Base-by-base conservation (phyloP, 768 basidiomycete genomes). In the Pulveroboletus ravenelii region DNA sequence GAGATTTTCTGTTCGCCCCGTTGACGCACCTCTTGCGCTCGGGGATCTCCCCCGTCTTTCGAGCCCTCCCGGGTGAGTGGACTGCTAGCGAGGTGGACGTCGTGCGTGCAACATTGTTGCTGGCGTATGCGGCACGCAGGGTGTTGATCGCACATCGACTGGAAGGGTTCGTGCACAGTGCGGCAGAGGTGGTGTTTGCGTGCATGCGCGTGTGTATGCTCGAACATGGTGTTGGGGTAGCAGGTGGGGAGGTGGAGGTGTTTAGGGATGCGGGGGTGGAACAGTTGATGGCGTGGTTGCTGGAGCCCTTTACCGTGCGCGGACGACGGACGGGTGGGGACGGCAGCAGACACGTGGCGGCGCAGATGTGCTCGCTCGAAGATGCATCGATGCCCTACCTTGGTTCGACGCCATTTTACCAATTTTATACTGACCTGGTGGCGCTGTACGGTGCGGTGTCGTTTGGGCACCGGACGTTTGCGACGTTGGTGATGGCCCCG, bases 201-300 rank as follows among this genome's bases (percentile, higher is more conserved):
- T 87, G 92, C 55, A 94, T 96, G 90, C 90, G 89, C 56, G 81
- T 96, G 14, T 93, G 92, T 69, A 94, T 96, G 93, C 80, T 98
- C 27, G 94, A 98, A 65, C 89, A 95, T 62, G 90, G 80, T 1
- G 65, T 60, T 5, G 63, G 67, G 56, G 38, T 60, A 58, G 50
- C 64, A 55, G 32, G 54, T 43, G 9, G 34, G 12, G 71, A 68
- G 13, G 73, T 76, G 49, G 80, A 93, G 57, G 84, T 96, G 2
- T 98, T 90, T 69, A 75, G 92, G n/a, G 90, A 96, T 67, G 56
- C 55, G 2, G 61, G 75, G 6, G 84, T 96, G 2, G 74, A 71
- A 23, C 69, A 59, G 5, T 65, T 84, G 38, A 85, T 94, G 81
- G 62, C 68, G 0, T 71, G 73, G 30, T 64, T 94, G 3, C 63